Evolutionary conservation across 345 rosid species (phyloP), one percentile per base, ranked within the genome.

Genomic region (Hevea brasiliensis): DNA sequence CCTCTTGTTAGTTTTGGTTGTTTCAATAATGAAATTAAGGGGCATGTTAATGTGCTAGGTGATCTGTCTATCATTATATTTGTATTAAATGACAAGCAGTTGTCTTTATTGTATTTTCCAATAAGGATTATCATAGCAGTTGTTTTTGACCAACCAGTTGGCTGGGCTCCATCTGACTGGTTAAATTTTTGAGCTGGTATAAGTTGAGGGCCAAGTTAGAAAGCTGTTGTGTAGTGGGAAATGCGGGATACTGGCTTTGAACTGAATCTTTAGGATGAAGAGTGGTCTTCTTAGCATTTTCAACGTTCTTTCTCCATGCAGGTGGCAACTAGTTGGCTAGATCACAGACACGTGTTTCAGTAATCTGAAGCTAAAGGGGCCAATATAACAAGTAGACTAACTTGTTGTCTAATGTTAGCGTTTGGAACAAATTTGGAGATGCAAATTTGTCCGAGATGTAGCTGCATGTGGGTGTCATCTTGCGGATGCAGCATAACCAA

Each of bases 401-500:
- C 67, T 58, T 40, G 44, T 57, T 37, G 18, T 37, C 21, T 3
- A 23, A 45, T 58, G 8, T 72, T 20, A 8, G 59, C 15, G 8
- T 48, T 29, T 60, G 0, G 67, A 50, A 65, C 66, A 17, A 32
- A 55, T 62, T 20, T 56, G 40, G 15, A 66, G 57, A 26, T 26
- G 65, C 56, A 9, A 44, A 44, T 13, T 44, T 44, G 12, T 8
- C 47, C 12, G 47, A 44, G 12, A 12, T 12, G 12, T 69, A 27
- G 47, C 64, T 74, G 62, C 58, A 37, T 58, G 50, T 29, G 73
- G 57, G 50, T 61, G 42, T 6, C 57, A 50, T 63, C 53, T 21
- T 14, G 69, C 75, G 24, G 26, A 40, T 23, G 67, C 67, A 44
- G 35, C 23, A 56, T 24, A 42, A 42, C 66, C 65, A 56, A 7